These are phyloP conservation scores for Paramecium bursaria DNA, from an alignment of 73 alveolate genomes.

Conservation along the genomic window DNA sequence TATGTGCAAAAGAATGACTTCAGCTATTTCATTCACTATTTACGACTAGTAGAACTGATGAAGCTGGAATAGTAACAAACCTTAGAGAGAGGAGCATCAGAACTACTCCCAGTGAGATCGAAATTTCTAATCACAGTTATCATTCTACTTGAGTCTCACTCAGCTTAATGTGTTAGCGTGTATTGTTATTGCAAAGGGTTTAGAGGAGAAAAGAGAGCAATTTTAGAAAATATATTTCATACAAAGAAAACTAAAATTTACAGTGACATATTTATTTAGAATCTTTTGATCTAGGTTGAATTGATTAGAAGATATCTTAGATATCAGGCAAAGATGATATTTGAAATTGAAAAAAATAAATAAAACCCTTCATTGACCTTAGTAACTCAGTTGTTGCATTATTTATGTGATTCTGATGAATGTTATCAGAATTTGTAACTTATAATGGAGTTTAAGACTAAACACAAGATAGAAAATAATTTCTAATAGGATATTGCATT, in stretches of 20 bases:
- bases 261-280: background rate
- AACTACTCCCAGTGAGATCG: background rate
- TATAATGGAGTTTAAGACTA: constrained; percentile 1
- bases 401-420: constrained; percentile 31
- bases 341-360: constrained; percentile 37
- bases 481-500: background rate
- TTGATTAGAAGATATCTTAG: constrained; percentile 38
- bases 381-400: background rate
- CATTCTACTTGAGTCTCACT: constrained; percentile 2
- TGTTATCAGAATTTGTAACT: constrained; percentile 31
- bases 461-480: background rate
- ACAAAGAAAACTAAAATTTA: constrained; percentile 7
- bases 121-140: constrained; percentile 39
- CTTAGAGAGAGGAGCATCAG: constrained; percentile 19
- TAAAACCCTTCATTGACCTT: background rate
- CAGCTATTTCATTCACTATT: constrained; percentile 27
- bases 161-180: constrained; percentile 9
- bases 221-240: constrained; percentile 25
- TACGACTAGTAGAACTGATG: constrained; percentile 36
- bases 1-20: constrained; percentile 4
- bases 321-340: constrained; percentile 35
- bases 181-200: constrained; percentile 61
- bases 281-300: constrained; percentile 16
- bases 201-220: constrained; percentile 44
- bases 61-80: constrained; percentile 8